phyloP scores from a whole-genome alignment of 2,329 filamentous ascomycete species.

The Trichoderma harzianum region DNA sequence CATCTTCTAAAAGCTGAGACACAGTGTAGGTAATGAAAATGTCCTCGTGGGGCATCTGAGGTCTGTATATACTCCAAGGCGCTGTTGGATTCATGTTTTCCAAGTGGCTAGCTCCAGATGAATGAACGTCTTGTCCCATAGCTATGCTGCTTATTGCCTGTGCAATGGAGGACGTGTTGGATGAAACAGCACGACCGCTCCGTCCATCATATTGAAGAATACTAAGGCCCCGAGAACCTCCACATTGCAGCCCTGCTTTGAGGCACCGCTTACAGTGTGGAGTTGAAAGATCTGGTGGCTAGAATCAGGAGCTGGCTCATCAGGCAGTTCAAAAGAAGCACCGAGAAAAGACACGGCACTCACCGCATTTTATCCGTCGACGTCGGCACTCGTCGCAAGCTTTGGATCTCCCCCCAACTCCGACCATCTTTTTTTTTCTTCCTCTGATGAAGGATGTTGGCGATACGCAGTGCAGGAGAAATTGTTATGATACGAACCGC shows the following conservation, averaged over 20 bases:
- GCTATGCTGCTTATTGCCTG: neutral
- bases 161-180: neutral
- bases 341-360: neutral
- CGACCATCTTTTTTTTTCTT: neutral
- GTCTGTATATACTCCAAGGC: neutral
- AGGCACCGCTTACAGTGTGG: neutral
- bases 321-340: neutral
- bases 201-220: neutral
- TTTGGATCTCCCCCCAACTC: neutral
- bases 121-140: neutral
- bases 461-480: neutral
- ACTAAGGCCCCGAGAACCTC: neutral
- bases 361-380: neutral
- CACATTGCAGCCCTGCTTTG: neutral
- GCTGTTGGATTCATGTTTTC: neutral
- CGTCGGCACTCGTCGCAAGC: neutral
- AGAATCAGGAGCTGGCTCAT: neutral
- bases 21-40: neutral
- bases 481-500: neutral
- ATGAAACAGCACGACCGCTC: neutral
- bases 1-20: neutral
- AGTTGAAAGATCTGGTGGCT: neutral
- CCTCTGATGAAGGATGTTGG: neutral
- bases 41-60: neutral
- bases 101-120: neutral